Base-by-base conservation (phyloP, 1,284 basidiomycete species). In the Somion occarium region DNA sequence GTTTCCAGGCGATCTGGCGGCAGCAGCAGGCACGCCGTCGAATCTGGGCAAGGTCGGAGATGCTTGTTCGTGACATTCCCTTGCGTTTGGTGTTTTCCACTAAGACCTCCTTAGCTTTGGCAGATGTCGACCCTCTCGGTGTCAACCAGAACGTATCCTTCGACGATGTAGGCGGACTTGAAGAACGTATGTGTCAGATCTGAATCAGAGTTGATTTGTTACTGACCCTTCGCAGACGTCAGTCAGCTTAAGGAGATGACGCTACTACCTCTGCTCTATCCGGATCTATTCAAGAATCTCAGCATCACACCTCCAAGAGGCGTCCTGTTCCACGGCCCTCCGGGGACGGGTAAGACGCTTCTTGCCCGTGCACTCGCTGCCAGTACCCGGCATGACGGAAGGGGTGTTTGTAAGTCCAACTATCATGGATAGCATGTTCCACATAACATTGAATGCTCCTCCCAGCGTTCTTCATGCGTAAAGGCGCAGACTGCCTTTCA, bases 181-280 rank as follows among this genome's bases (percentile, higher is more conserved):
- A 98, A 62, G 86, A 91, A 52, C 96, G 91, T 93, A 61, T 66
- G 89, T 75, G 5, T 20, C 37, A n/a, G 37, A 24, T 37, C 3
- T 46, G n/a, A 48, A 12, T 38, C 26, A 11, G 24, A 27, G 43
- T n/a, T 30, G 53, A 19, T 50, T 44, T 11, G 38, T 42, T 11
- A 44, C 18, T n/a, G 42, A 9, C 38, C 27, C 1, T 26, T 44
- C 20, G n/a, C 51, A 92, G 89, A 99, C 64, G 97, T 99, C 57
- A 94, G 97, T 64, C 91, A 94, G 30, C 74, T 99, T 56, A 99
- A 98, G 72, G 97, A 99, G 67, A 99, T 99, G 97, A 98, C 98
- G 0, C 79, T 96, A 19, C 79, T 99, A 0, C 97, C 97, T 0
- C 74, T 99, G 0, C 75, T 98, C 5, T 99, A 99, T 64, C 97